Conservation (phyloP, 805 yeast species). For the Cyberlindnera subsufficiens region DNA sequence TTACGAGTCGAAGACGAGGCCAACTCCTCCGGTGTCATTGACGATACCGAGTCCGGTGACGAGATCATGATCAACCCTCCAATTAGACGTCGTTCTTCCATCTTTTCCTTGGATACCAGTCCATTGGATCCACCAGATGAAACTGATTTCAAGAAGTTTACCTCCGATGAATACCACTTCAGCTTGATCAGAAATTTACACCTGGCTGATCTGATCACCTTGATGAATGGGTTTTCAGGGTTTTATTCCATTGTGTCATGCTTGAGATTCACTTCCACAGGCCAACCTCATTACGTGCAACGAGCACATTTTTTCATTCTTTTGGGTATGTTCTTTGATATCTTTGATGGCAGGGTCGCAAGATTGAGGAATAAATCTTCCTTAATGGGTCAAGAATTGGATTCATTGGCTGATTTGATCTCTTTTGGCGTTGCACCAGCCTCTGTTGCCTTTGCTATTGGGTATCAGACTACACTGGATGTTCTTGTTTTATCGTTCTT, state of each 20-base stretch:
- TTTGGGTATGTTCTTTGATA: slow-evolving; percentile 92
- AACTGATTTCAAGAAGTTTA: slow-evolving; percentile 70
- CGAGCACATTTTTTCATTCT: slow-evolving; percentile 86
- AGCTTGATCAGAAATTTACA: slow-evolving; percentile 83
- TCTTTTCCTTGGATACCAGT: slow-evolving; percentile 35
- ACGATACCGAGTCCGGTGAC: slow-evolving; percentile 18
- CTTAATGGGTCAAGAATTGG: slow-evolving; percentile 95
- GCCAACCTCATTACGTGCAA: slow-evolving; percentile 63
- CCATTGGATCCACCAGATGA: slow-evolving; percentile 75
- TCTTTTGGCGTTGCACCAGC: slow-evolving; percentile 97
- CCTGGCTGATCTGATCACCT: slow-evolving; percentile 93
- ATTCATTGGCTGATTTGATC: slow-evolving; percentile 90
- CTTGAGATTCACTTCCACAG: slow-evolving; percentile 70
- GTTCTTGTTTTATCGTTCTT: slow-evolving; percentile 71
- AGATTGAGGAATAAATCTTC: slow-evolving; percentile 88
- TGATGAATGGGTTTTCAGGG: slow-evolving; percentile 91
- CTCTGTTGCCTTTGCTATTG: slow-evolving; percentile 83
- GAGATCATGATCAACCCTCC: slow-evolving; percentile 13
- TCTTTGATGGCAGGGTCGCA: slow-evolving; percentile 96
- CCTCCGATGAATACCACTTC: slow-evolving; percentile 79
- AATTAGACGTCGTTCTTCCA: slow-evolving; percentile 43
- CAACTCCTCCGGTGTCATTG: slow-evolving; percentile 11
- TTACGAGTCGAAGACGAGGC: slow-evolving; percentile 2
- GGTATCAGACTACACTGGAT: slow-evolving; percentile 81
- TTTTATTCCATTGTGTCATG: slow-evolving; percentile 87